Conservation (phyloP, 1,284 basidiomycete genomes). For the Phlebopus sp. region DNA sequence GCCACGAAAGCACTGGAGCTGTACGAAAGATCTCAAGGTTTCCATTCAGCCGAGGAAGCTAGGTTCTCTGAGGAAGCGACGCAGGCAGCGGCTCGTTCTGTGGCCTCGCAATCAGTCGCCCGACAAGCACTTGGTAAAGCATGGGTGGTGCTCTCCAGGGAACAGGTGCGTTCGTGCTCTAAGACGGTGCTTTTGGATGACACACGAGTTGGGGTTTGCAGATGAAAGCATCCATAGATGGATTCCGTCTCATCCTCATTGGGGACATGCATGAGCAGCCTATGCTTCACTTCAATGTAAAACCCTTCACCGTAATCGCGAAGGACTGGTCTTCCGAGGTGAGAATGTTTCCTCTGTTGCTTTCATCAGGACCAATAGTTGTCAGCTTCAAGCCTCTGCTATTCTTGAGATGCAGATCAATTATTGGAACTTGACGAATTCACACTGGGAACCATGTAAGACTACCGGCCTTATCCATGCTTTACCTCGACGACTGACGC, state of each 20-base stretch:
- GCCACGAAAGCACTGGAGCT: conserved; percentile 81
- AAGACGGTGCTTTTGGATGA: no score
- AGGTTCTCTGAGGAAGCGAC: conserved; percentile 10
- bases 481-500: conserved; percentile 2
- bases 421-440: conserved; percentile 97
- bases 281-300: conserved; percentile 85
- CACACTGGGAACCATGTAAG: conserved; percentile 97
- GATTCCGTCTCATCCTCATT: conserved; percentile 91
- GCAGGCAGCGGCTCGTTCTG: conserved; percentile 1
- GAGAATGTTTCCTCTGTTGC: conserved; percentile 13
- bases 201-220: conserved; percentile 27
- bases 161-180: conserved; percentile 53
- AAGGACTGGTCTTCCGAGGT: conserved; percentile 96
- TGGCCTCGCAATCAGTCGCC: conserved; percentile 10
- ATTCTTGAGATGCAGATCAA: conserved; percentile 82
- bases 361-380: conserved; percentile 10
- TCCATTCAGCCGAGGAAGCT: conserved; percentile 1
- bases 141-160: conserved; percentile 72
- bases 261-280: conserved; percentile 96
- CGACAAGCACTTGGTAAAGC: conserved; percentile 48
- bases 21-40: conserved; percentile 39
- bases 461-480: conserved; percentile 8
- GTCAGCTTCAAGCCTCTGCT: conserved; percentile 77
- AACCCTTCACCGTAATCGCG: conserved; percentile 80
- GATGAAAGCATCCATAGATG: conserved; percentile 84